Base-by-base conservation (phyloP, 257 asterid species). In the Cynanchum wilfordii region DNA sequence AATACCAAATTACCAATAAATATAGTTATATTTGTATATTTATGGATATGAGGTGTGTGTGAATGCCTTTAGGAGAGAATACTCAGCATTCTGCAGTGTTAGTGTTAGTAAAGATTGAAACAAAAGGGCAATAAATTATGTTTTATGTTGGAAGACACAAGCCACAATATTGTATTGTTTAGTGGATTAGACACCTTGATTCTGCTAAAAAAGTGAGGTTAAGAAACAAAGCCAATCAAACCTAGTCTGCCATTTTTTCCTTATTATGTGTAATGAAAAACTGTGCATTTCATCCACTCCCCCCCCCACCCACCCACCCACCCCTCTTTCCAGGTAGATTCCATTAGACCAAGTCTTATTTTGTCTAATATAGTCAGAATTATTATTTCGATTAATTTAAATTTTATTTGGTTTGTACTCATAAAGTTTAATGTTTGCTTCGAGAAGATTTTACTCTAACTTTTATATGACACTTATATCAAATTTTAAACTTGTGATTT, bases 311-410 rank as follows among this genome's bases (percentile, higher is more conserved):
- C 79, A 36, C 40, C 40, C 40, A 36, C 7, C 49, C 9, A 2
- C 17, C 52, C 22, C 66, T 60, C 83, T 79, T 77, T 77, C 84
- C 84, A 77, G 74, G 73, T 70, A 59, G 73, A 74, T 60, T 77
- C 38, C 74, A 66, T 0, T 38, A 38, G 3, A 38, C 44, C 8
- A 5, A 6, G 9, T 38, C 44, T 38, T 38, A 38, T 3, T 38
- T 38, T 38, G 44, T 7, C 11, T 42, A 7, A 42, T 42, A 42
- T 8, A 42, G 7, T 1, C 6, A 3, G 5, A 33, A 3, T 33
- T 3, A 33, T 3, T 33, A 33, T 0, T 33, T 2, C 0, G 38
- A 33, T 3, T 2, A 33, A 33, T 33, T 33, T 33, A 33, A 33
- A 33, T 33, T 33, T 33, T 0, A 33, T 33, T 33, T 33, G 38